Conservation (phyloP, 495 filamentous ascomycete species). For the Acidomyces sp. region DNA sequence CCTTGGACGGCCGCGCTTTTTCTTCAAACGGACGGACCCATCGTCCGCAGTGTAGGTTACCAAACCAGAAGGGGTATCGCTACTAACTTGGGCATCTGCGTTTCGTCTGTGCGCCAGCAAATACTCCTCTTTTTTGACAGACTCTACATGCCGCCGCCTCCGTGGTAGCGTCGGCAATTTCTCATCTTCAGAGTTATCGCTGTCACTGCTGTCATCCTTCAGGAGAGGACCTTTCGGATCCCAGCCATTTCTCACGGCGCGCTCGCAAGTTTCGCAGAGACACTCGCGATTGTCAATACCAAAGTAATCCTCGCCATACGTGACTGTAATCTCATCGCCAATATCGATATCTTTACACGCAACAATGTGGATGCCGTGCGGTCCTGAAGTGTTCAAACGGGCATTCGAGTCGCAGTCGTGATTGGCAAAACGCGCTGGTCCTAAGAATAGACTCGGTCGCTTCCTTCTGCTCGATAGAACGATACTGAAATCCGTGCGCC, state of each 20-base stretch:
- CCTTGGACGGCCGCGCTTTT: conserved; percentile 2
- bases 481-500: conserved; percentile 86
- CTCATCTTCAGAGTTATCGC: conserved; percentile 17
- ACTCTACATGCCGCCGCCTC: neutral
- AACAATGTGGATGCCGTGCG: conserved; percentile 77
- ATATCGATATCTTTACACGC: conserved; percentile 65
- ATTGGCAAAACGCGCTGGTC: conserved; percentile 90
- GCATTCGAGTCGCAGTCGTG: conserved; percentile 96
- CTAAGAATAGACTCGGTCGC: conserved; percentile 76
- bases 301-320: conserved; percentile 92
- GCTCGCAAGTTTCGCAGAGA: conserved; percentile 78
- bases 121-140: neutral
- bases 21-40: too few species aligned
- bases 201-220: conserved; percentile 17
- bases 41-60: too few species aligned
- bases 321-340: conserved; percentile 91
- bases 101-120: too few species aligned
- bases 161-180: neutral
- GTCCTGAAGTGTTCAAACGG: conserved; percentile 62
- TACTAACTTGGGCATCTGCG: neutral
- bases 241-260: conserved; percentile 70
- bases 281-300: conserved; percentile 91
- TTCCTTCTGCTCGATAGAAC: conserved; percentile 87
- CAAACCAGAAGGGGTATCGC: too few species aligned
- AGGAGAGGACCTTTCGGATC: conserved; percentile 24